Evolutionary conservation across 2,329 filamentous ascomycete species (phyloP), one percentile per base, ranked within the genome.

Genomic region (Claviceps africana): DNA sequence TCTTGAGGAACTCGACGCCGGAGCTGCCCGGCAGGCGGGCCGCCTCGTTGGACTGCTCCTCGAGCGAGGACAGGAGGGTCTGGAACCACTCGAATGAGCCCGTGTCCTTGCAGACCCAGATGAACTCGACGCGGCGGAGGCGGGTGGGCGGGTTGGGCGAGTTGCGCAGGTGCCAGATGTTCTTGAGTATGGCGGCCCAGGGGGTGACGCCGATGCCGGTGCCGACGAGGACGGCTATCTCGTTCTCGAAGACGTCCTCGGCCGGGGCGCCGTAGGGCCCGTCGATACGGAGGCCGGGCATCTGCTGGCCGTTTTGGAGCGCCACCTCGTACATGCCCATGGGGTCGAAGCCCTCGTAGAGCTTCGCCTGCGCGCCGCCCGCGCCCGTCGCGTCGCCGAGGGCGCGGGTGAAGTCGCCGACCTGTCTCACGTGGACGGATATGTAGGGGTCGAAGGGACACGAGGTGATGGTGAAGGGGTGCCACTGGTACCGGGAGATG

Each of bases 61-160:
- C 93, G 22, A 98, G 84, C 0, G 88, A 94, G 0, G 86, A 87
- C 17, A 98, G 79, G 1, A 98, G 81, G 1, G 86, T 89, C 67
- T 98, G 93, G 75, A 98, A 97, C 93, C 93, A 98, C 71, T 97
- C 93, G 63, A 98, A 98, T 0, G 90, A 95, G 35, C 81, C 86
- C 0, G 90, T 95, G 64, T 96, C 90, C 67, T 87, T 93, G 78
- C 91, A 96, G 50, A 97, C 85, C 93, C 93, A 98, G 73, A 98
- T 94, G 70, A 98, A 98, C 68, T 98, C 93, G 33, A 98, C 91
- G 67, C 93, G 85, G 54, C 89, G 86, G 47, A 98, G 83, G 64
- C 91, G 87, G 48, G 81, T 82, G 1, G 91, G 90, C 25, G 90
- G 88, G 72, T 96, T 93, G 8, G 91, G 90, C 17, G 84, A 81